phyloP scores from a whole-genome alignment of 2,329 filamentous ascomycete genomes.

The Aspergillus persii region DNA sequence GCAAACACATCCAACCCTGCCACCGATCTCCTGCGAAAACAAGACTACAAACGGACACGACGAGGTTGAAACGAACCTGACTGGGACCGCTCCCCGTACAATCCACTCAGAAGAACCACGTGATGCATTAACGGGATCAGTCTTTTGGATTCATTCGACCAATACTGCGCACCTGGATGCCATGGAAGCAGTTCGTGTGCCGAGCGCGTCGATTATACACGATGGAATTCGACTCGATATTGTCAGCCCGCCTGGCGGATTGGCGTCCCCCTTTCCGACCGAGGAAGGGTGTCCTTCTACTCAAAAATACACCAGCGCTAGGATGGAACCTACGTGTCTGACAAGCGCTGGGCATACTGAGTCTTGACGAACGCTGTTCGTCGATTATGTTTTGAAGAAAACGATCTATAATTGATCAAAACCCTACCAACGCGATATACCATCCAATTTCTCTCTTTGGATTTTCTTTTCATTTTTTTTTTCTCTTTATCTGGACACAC shows the following conservation, averaged over 20 bases:
- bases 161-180: conserved; percentile 6
- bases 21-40: conserved; percentile 2
- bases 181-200: not conserved
- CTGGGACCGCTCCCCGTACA: conserved; percentile 9
- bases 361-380: not conserved
- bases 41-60: conserved; percentile 9
- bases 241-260: conserved; percentile 1
- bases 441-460: not conserved
- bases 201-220: not conserved
- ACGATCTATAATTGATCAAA: not conserved
- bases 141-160: conserved; percentile 11
- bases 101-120: conserved; percentile 2
- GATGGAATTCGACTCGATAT: conserved; percentile 4
- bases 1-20: not conserved
- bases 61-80: conserved; percentile 8
- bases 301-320: not conserved
- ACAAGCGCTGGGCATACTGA: not conserved
- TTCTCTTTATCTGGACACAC: conserved; percentile 1
- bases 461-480: not conserved
- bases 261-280: not conserved
- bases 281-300: not conserved
- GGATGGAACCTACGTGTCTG: not conserved
- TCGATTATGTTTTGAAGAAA: not conserved
- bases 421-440: not conserved
- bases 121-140: conserved; percentile 13